Evolutionary conservation across 768 basidiomycete genomes (phyloP).

Genomic region (Lactarius indigo): DNA sequence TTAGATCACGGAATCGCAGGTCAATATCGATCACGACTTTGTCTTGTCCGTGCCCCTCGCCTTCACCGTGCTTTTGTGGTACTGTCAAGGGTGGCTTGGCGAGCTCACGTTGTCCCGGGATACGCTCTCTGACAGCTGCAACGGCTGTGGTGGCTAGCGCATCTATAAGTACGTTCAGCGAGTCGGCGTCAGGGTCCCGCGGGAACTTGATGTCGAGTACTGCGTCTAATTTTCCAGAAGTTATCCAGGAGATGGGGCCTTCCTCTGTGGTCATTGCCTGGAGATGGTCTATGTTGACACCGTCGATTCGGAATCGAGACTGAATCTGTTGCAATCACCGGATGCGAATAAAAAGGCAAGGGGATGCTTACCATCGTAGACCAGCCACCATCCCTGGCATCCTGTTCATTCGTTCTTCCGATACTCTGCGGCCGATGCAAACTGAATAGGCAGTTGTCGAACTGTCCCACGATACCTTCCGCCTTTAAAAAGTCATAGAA

Average conservation of each 20-base stretch:
- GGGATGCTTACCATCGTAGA: constrained; percentile 15
- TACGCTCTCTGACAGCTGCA: constrained; percentile 53
- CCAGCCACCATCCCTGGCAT: constrained; percentile 80
- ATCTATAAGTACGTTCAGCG: constrained; percentile 84
- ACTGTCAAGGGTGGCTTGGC: constrained; percentile 82
- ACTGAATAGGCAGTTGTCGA: constrained; percentile 96
- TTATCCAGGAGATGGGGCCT: constrained; percentile 96
- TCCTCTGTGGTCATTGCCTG: constrained; percentile 78
- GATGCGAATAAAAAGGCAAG: not conserved
- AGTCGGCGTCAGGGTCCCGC: constrained; percentile 62
- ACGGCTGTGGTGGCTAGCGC: constrained; percentile 68
- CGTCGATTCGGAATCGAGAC: constrained; percentile 96
- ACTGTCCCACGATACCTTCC: constrained; percentile 94
- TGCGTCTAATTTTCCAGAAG: constrained; percentile 92
- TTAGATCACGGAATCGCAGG: constrained; percentile 89
- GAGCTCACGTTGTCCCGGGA: constrained; percentile 83
- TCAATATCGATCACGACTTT: constrained; percentile 86
- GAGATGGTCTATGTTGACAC: constrained; percentile 93
- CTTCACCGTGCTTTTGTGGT: constrained; percentile 46
- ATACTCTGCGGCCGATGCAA: constrained; percentile 95
- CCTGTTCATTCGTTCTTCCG: constrained; percentile 83
- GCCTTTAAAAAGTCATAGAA: constrained; percentile 92
- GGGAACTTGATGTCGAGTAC: constrained; percentile 99
- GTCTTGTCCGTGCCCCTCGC: constrained; percentile 39
- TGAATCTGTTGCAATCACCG: constrained; percentile 31